Base-by-base conservation (phyloP, 768 basidiomycete species). In the Amanita exitialis region DNA sequence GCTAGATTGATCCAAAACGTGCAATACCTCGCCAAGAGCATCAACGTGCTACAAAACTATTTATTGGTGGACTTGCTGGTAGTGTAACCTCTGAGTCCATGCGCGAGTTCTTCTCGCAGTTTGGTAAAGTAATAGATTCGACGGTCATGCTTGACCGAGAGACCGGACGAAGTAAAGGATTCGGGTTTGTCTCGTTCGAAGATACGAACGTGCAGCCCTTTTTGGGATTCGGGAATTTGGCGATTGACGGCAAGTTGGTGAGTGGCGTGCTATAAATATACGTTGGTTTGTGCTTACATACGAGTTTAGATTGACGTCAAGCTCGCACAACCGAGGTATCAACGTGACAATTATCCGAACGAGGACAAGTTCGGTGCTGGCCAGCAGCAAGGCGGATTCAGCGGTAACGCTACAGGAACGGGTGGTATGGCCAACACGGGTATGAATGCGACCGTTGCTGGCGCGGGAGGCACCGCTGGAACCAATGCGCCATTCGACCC, bases 61-160 rank as follows among this genome's bases (percentile, higher is more conserved):
- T 99, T 64, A 94, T 99, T 30, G 95, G 96, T 39, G 92, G 94
- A 18, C 76, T 99, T 1, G 87, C 94, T 2, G 85, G 87, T 15
- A 83, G 83, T 50, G 93, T 97, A 30, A 97, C 93, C 4, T 90
- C 90, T 18, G 93, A 96, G 60, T 87, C 85, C 0, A 89, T 98
- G 84, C 83, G 88, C 57, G 81, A 83, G 48, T 97, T 89, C 70
- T 95, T 98, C 69, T 82, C 84, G 38, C 87, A 94, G 63, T 98
- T 88, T 58, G 96, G 96, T 54, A 86, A 84, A 57, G 93, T 99
- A 56, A 87, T 96, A 60, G 95, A 99, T 65, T 93, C 95, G 41
- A 98, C 95, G 1, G 92, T 99, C 58, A 99, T 98, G 96, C 76
- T 96, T 58, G 96, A 99, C 68, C 85, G 92, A 39, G 93, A 97